Base-by-base conservation (phyloP, 148 eudicot genomes). In the Rhododendron ferrugineum region DNA sequence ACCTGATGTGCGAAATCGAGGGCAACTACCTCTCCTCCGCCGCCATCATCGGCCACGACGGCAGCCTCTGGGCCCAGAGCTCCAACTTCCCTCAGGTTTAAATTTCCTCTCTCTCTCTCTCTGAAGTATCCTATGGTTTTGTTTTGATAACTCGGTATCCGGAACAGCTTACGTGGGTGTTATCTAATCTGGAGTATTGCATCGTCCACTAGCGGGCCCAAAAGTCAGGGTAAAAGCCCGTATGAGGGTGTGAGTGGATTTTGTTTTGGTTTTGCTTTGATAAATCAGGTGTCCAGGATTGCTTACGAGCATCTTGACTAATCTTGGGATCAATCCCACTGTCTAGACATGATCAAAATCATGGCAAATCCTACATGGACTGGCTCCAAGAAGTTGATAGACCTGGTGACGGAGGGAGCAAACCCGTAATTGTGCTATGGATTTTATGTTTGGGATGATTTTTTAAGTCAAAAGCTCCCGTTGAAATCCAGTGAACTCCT, bases 1-100 rank as follows among this genome's bases (percentile, higher is more conserved):
- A 90, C 50, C 88, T 92, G 90, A 90, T 92, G 92, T 92, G 93
- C 85, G 87, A 87, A 62, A 92, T 92, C 37, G 93, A 92, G 32
- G 91, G 90, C 36, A 89, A 92, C 78, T 87, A 84, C 87, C 91
- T 92, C 80, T 11, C 85, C 76, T 76, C 93, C 42, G 88, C 92
- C 70, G 92, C 93, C 60, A 92, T 92, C 73, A 42, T 90, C 30
- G 93, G 93, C 78, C 87, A 78, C 60, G 93, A 90, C 54, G 93
- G 91, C 60, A 84, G 86, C 66, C 87, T 90, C 10, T 91, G 93
- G 93, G 91, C 93, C 70, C 92, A 91, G 78, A 90, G 92, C 86
- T 0, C 89, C 78, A 1, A 75, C 77, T 92, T 92, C 85, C 93
- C 92, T 82, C 86, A 90, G 93, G 93, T 90, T 42, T 26, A 26